These are phyloP conservation scores for Metschnikowia lunata DNA, from an alignment of 805 yeast species.

Conservation along the genomic window DNA sequence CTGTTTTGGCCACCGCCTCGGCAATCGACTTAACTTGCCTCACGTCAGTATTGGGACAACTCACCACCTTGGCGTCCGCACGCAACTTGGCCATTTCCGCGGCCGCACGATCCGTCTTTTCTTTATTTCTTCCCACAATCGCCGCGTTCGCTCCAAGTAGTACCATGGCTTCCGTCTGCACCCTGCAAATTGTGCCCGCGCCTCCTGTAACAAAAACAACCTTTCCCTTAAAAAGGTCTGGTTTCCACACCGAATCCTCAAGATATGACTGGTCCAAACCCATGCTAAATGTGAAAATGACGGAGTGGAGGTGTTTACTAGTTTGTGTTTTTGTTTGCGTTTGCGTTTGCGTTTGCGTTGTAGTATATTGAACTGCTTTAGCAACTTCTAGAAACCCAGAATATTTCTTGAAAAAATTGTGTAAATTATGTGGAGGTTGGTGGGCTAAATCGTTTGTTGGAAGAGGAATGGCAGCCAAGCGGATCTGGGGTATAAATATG, in stretches of 20 bases:
- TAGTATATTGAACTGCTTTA: neutral
- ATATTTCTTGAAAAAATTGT: no score
- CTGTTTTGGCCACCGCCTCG: slow-evolving; percentile 23
- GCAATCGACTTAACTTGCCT: slow-evolving; percentile 22
- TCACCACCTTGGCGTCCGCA: slow-evolving; percentile 23
- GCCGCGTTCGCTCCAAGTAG: slow-evolving; percentile 29
- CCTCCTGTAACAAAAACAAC: slow-evolving; percentile 31
- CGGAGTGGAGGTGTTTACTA: no score
- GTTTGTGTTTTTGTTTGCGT: no score
- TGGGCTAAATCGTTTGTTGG: no score
- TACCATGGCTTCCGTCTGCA: slow-evolving; percentile 27
- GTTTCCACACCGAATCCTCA: slow-evolving; percentile 21
- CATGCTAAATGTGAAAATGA: slow-evolving; percentile 5
- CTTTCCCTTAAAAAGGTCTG: slow-evolving; percentile 26
- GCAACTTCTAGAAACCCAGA: no score
- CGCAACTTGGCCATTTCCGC: slow-evolving; percentile 21
- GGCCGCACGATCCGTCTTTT: slow-evolving; percentile 24
- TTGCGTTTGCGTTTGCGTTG: no score
- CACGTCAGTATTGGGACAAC: slow-evolving; percentile 23
- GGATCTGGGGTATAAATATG: no score
- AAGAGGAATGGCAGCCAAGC: no score
- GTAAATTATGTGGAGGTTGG: no score
- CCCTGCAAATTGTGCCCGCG: slow-evolving; percentile 28
- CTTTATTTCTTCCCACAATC: slow-evolving; percentile 24
- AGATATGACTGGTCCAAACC: slow-evolving; percentile 19